Base-by-base conservation (phyloP, 306 rosid genomes). In the Cucurbita moschata region DNA sequence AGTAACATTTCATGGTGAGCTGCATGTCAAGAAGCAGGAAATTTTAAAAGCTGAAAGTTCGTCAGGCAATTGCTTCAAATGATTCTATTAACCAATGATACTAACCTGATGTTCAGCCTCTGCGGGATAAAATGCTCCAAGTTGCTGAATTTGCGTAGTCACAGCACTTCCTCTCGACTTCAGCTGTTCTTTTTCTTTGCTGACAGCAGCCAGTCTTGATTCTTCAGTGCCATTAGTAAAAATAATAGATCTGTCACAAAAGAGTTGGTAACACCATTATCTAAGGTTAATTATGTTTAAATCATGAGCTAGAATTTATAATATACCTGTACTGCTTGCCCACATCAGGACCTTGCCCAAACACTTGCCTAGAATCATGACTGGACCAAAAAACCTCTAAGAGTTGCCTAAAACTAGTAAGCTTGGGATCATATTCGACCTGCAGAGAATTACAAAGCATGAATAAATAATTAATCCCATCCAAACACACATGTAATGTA, bases 301-400 rank as follows among this genome's bases (percentile, higher is more conserved):
- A 83, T 63, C 35, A 15, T 51, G 42, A 21, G 55, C 15, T 74
- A 70, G 57, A 67, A 19, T 74, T 73, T 75, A 76, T 50, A 46
- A 23, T 73, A 37, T 79, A 93, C 97, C 97, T 88, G 83, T 93
- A 93, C 75, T 93, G 98, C 64, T 80, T 81, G 79, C 98, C 98
- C 71, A 90, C 97, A 83, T 93, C 97, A 71, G 97, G 97, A 81
- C 97, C 98, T 82, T 93, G 98, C 78, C 98, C 98, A 83, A 86
- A 93, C 53, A 88, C 97, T 82, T 93, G 97, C 79, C 96, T 84
- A 58, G 90, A 87, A 80, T 94, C 98, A 76, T 94, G 98, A 78
- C 89, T 87, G 15, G 92, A 82, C 97, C 97, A 94, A 62, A 94
- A 93, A 38, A 89, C 82, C 72, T 89, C 90, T 83, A 94, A 77